Base-by-base conservation (phyloP, 352 stramenopile species). In the Phytophthora sp. region DNA sequence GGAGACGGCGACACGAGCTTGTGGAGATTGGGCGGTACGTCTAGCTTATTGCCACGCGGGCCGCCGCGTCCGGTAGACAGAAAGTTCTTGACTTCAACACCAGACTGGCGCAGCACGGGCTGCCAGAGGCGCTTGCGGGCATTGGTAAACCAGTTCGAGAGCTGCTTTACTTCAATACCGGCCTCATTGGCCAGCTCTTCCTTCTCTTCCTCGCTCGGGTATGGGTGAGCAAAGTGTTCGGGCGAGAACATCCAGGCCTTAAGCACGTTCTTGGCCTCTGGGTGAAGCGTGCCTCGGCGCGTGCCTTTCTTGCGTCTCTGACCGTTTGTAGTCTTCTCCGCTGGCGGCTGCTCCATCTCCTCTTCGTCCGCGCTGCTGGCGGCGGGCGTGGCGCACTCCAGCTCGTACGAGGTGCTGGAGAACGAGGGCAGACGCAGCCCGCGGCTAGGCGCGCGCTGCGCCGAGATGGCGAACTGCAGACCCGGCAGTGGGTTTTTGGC, bases 211-310 rank as follows among this genome's bases (percentile, higher is more conserved):
- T 95, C 88, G 56, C 84, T 95, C 36, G 88, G 88, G 59, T 95
- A 95, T 35, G 88, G 88, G 53, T 95, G 88, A 9, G 84, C 84
- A 74, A 95, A 94, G 71, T 95, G 86, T 51, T 93, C 88, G 13
- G 88, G 86, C 42, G 86, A 93, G 59, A 95, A 95, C 88, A 95
- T 95, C 88, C 88, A 95, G 12, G 88, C 88, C 62, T 95, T 95
- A 11, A 95, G 66, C 49, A 95, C 84, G 62, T 84, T 93, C 77
- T 95, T 95, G 29, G 88, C 88, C 29, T 93, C 86, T 1, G 85
- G 79, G 58, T 94, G 90, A 24, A 95, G 74, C 16, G 86, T 95
- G 30, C 88, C 88, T 33, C 88, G 77, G 2, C 88, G 86, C 27
- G 88, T 93, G 8, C 87, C 87, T 52, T 93, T 94, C 71, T 95